A percentile compares a stretch with the other conserved stretches of the same genome.
These are phyloP conservation scores for Gaillardinia entomophila DNA, from an alignment of 805 yeast species.

Conservation along the genomic window DNA sequence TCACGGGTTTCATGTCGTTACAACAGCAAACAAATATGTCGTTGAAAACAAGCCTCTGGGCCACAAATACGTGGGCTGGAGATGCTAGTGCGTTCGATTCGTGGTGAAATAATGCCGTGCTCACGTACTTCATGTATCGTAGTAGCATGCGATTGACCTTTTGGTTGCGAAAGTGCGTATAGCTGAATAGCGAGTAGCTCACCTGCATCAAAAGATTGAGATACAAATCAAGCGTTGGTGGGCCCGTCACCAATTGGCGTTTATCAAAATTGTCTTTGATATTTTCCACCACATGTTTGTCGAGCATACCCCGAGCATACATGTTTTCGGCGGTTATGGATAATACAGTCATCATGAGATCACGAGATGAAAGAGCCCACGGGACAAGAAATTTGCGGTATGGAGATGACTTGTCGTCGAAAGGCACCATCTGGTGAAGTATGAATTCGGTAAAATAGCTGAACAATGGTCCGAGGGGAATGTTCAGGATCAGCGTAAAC, in stretches of 20 bases:
- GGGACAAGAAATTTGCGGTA: neutral
- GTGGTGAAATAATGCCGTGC: neutral
- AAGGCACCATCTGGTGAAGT: neutral
- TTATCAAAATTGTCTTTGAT: no score
- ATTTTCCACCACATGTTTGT: neutral
- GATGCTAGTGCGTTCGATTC: neutral
- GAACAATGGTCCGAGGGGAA: no score
- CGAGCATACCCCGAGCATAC: neutral
- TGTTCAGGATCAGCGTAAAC: no score
- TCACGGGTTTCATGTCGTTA: neutral
- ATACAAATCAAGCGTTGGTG: neutral
- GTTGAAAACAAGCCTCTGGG: neutral
- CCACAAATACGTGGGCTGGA: neutral
- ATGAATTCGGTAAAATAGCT: neutral
- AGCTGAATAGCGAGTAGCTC: neutral
- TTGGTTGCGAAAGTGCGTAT: neutral
- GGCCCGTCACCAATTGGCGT: no score
- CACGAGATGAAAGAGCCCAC: neutral
- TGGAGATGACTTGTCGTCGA: neutral
- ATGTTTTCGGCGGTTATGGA: neutral
- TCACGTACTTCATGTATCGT: neutral
- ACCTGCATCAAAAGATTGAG: neutral
- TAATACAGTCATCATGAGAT: neutral
- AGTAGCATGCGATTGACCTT: neutral
- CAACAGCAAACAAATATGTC: neutral